These are phyloP conservation scores for Phytophthora chlamydospora DNA, from an alignment of 352 stramenopile species.

Conservation along the genomic window DNA sequence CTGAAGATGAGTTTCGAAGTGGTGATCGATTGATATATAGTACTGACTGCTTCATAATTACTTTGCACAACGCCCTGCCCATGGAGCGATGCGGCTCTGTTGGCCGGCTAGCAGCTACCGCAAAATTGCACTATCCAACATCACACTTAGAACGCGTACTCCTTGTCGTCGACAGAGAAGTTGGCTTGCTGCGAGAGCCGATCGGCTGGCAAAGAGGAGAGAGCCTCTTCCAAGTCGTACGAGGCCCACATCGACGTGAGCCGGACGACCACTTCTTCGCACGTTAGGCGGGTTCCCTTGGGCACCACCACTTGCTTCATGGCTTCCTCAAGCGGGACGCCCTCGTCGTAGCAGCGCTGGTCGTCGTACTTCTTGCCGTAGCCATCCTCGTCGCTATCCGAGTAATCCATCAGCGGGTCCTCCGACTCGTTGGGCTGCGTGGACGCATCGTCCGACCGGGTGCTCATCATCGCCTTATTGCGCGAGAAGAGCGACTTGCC, in stretches of 20 bases:
- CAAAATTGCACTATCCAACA: conserved; percentile 36
- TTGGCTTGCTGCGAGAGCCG: conserved; percentile 56
- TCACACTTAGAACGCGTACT: conserved; percentile 45
- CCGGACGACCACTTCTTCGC: conserved; percentile 78
- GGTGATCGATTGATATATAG: conserved; percentile 38
- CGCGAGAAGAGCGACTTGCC: conserved; percentile 41
- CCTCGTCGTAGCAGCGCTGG: conserved; percentile 72
- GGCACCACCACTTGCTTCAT: conserved; percentile 83
- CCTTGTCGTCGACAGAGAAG: conserved; percentile 44
- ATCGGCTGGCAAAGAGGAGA: conserved; percentile 54
- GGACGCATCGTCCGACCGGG: conserved; percentile 42
- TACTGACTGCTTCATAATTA: conserved; percentile 50
- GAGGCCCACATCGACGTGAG: conserved; percentile 83
- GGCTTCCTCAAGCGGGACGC: conserved; percentile 69
- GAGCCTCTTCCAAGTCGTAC: conserved; percentile 66
- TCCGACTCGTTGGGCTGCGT: conserved; percentile 65
- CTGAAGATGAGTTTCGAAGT: neutral
- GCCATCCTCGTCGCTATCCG: conserved; percentile 44
- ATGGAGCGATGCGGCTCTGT: conserved; percentile 23
- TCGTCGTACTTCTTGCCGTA: conserved; percentile 63
- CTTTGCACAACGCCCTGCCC: conserved; percentile 37
- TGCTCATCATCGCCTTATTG: conserved; percentile 44
- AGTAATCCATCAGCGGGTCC: conserved; percentile 47
- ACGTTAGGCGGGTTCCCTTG: conserved; percentile 54
- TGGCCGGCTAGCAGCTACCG: conserved; percentile 33